Evolutionary conservation across 225 moss, liverwort and hornwort genomes (phyloP).

Genomic region (Pleurozium schreberi): DNA sequence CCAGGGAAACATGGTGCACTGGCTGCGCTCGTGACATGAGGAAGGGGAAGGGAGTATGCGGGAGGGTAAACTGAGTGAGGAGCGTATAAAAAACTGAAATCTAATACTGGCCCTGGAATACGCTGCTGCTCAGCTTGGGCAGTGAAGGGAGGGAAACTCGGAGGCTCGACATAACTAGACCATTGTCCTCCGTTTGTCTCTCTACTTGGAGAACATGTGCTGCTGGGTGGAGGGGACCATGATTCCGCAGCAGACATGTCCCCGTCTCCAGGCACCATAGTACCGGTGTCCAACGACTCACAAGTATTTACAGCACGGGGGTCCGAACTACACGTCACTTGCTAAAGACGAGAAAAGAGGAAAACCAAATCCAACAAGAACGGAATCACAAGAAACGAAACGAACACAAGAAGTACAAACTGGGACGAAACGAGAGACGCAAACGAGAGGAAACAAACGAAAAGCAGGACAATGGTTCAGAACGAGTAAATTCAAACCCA

Average conservation of each 20-base stretch:
- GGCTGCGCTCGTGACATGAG: not conserved
- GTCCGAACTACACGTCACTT: not conserved
- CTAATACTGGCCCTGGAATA: not conserved
- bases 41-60: not conserved
- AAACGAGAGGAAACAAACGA: not conserved
- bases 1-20: not conserved
- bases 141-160: not conserved
- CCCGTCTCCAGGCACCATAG: slow-evolving; percentile 1
- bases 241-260: not conserved
- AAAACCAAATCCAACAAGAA: not conserved
- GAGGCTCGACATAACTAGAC: not conserved
- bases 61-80: not conserved
- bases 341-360: not conserved
- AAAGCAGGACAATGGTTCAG: not conserved
- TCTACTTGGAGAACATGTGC: not conserved
- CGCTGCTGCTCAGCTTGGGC: not conserved
- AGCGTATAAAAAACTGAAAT: not conserved
- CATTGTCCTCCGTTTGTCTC: not conserved
- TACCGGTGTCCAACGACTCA: not conserved
- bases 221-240: not conserved
- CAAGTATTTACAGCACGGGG: not conserved
- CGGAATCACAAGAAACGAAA: not conserved
- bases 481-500: not conserved
- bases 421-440: not conserved
- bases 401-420: not conserved